Conservation (phyloP, 352 stramenopile genomes). For the Phytophthora melonis region DNA sequence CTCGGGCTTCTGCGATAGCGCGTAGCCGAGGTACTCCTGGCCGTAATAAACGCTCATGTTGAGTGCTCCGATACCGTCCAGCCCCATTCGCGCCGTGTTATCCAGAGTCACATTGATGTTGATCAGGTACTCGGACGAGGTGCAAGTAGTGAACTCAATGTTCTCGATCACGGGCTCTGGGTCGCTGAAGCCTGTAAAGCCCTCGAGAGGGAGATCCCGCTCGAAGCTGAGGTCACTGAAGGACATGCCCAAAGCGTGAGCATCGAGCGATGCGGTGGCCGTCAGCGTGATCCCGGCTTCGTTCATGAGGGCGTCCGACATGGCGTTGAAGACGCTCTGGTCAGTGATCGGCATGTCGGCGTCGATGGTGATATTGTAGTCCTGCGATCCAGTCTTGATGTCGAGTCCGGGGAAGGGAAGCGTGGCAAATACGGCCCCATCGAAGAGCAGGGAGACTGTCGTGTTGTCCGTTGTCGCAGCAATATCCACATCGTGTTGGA, state of each 20-base stretch:
- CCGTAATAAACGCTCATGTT: conserved; percentile 78
- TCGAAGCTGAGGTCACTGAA: conserved; percentile 61
- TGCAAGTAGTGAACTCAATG: conserved; percentile 56
- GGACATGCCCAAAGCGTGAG: conserved; percentile 50
- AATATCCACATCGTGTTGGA: conserved; percentile 53
- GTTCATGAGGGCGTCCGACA: conserved; percentile 51
- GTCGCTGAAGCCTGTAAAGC: conserved; percentile 57
- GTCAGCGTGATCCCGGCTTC: conserved; percentile 48
- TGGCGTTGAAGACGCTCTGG: conserved; percentile 49
- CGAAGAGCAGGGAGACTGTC: conserved; percentile 50
- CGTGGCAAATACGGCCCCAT: conserved; percentile 48
- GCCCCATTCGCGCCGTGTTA: conserved; percentile 57
- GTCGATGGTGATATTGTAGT: conserved; percentile 61
- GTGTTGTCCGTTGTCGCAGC: conserved; percentile 53
- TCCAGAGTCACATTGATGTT: conserved; percentile 64
- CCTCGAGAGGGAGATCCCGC: conserved; percentile 54
- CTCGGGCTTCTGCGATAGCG: conserved; percentile 49
- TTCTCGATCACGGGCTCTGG: conserved; percentile 57
- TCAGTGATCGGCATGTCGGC: conserved; percentile 50
- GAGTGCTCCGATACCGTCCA: conserved; percentile 64
- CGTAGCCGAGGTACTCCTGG: conserved; percentile 69
- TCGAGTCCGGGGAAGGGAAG: conserved; percentile 56
- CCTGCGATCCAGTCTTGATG: conserved; percentile 46
- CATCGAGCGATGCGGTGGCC: conserved; percentile 43
- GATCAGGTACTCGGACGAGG: conserved; percentile 41